A percentile compares a stretch with the other conserved stretches of the same genome.
Conservation (phyloP, 371 early-diverging fungal species). For the Zopfochytrium polystomum region DNA sequence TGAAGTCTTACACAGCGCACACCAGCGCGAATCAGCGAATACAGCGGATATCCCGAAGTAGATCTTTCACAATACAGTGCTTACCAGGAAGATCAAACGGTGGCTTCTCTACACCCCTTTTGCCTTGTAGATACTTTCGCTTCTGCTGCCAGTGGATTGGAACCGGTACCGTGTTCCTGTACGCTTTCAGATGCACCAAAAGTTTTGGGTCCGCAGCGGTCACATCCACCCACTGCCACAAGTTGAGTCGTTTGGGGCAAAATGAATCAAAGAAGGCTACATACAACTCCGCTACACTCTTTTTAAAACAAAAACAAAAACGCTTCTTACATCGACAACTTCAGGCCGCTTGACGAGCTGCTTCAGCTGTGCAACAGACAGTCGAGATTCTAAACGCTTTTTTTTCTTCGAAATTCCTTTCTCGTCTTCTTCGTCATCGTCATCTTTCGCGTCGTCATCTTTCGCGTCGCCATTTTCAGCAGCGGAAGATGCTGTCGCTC, state of each 20-base stretch:
- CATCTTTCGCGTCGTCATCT: too few species aligned
- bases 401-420: conserved; percentile 51
- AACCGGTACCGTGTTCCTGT: conserved; percentile 92
- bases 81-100: conserved; percentile 90
- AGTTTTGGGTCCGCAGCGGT: conserved; percentile 87
- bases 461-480: too few species aligned
- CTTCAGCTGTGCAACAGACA: conserved; percentile 90
- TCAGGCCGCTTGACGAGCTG: conserved; percentile 89
- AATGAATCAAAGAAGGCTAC: conserved; percentile 6
- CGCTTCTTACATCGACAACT: conserved; percentile 80
- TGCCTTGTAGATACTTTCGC: conserved; percentile 91
- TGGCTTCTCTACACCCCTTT: conserved; percentile 92
- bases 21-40: neutral
- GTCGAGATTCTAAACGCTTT: conserved; percentile 58
- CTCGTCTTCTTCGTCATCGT: conserved; percentile 24
- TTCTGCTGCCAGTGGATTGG: conserved; percentile 96
- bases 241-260: neutral
- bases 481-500: conserved; percentile 14
- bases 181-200: conserved; percentile 85
- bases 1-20: conserved; percentile 65
- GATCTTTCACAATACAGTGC: neutral
- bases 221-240: conserved; percentile 80
- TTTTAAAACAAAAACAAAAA: neutral
- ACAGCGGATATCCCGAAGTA: too few species aligned
- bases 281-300: too few species aligned